Base-by-base conservation (phyloP, 164 flowering plant species). In the Tetrastigma voinierianum region DNA sequence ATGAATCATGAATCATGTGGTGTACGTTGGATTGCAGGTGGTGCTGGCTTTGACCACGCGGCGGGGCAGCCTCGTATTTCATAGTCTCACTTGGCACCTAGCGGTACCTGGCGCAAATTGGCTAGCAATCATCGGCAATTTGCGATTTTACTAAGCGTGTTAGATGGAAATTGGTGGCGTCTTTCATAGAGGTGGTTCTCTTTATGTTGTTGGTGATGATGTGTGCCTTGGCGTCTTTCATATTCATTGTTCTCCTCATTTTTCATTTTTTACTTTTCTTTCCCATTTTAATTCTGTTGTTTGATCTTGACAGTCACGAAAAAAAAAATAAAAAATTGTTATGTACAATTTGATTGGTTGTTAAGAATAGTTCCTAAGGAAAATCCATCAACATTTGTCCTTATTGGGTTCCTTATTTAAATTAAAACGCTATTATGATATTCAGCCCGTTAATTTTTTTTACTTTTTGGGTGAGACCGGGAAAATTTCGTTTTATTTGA, bases 1-100 rank as follows among this genome's bases (percentile, higher is more conserved):
- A n/a, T n/a, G n/a, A n/a, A n/a, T n/a, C n/a, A n/a, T n/a, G n/a
- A n/a, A n/a, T n/a, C n/a, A n/a, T n/a, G n/a, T n/a, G n/a, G n/a
- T 10, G 17, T 58, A 11, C n/a, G 32, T 58, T 58, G 13, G n/a
- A 19, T 48, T 57, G 57, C 77, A 93, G 98, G 82, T 84, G 66
- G 73, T 78, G 70, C 69, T 91, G 23, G 76, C 86, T 13, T 71
- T 93, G 54, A 76, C 87, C 16, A 80, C n/a, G n/a, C 87, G 0
- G 78, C 91, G 88, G 81, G 0, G 88, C 84, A 0, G 81, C 80
- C 0, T 74, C 97, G 0, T 81, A 96, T 0, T 84, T 94, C 11
- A 88, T 89, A 25, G 90, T 88, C 9, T 93, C n/a, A 89, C 83
- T 70, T 93, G 74, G 97, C 96, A 43, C 97, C 91, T 80, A 83